A percentile compares a stretch with the other conserved stretches of the same genome.
Conservation (phyloP, 225 moss, liverwort and hornwort genomes). For the Neckera pumila region DNA sequence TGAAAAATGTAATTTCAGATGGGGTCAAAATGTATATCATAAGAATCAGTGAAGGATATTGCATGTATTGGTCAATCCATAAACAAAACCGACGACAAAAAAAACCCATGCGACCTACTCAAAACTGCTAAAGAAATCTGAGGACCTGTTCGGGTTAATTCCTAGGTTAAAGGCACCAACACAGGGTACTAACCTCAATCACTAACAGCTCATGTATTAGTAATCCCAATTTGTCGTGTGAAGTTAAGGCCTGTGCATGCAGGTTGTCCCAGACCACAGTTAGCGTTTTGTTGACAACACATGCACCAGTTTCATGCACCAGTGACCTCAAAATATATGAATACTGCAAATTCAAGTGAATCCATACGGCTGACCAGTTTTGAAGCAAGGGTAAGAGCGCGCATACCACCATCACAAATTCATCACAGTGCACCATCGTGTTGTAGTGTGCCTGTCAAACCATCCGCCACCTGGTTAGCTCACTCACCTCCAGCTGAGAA, state of each 20-base stretch:
- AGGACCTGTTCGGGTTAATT: background rate
- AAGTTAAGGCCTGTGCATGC: conserved; percentile 63
- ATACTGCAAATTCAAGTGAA: background rate
- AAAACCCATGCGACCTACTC: background rate
- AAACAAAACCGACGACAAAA: background rate
- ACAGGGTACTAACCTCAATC: conserved; percentile 48
- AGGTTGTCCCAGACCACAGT: background rate
- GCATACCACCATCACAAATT: conserved; percentile 87
- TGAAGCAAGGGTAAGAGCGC: background rate
- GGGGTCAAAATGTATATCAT: background rate
- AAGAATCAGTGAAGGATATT: background rate
- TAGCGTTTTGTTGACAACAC: background rate
- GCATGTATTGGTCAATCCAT: background rate
- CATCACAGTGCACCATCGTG: conserved; percentile 75
- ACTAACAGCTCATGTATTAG: conserved; percentile 79
- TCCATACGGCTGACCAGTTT: background rate
- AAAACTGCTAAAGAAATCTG: background rate
- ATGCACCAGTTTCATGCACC: background rate
- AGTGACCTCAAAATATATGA: background rate
- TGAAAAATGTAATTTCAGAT: background rate
- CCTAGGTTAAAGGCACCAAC: background rate
- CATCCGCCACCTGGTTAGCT: background rate
- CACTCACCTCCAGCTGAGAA: conserved; percentile 12
- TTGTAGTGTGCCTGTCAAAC: conserved; percentile 80
- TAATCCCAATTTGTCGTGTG: conserved; percentile 70